Percentiles rank a stretch among this genome's conserved stretches.
phyloP scores from a whole-genome alignment of 2,329 filamentous ascomycete genomes.

The Neoascochyta sp. region DNA sequence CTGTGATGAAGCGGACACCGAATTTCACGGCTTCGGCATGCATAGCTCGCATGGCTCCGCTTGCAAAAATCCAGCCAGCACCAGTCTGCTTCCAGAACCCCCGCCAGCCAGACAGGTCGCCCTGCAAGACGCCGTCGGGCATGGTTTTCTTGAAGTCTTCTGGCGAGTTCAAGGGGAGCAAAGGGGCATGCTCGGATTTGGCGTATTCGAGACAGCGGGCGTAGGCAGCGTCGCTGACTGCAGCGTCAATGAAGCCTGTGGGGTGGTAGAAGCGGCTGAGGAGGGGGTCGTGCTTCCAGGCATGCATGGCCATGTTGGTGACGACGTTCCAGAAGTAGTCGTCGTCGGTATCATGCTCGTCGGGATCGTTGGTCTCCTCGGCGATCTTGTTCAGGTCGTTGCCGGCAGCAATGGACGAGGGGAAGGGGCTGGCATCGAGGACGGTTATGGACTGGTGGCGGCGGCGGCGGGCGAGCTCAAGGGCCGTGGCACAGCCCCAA shows the following conservation, averaged over 20 bases:
- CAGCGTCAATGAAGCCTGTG: slow-evolving; percentile 49
- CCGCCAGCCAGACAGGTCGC: slow-evolving; percentile 50
- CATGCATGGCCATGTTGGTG: slow-evolving; percentile 37
- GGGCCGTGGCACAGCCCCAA: slow-evolving; percentile 50
- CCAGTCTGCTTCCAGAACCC: slow-evolving; percentile 46
- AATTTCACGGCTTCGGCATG: slow-evolving; percentile 45
- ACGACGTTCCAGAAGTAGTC: slow-evolving; percentile 34
- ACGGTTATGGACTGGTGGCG: slow-evolving; percentile 47
- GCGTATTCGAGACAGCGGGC: slow-evolving; percentile 38
- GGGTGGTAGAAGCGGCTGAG: slow-evolving; percentile 46
- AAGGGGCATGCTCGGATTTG: slow-evolving; percentile 31
- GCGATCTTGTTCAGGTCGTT: slow-evolving; percentile 51
- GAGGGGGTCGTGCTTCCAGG: slow-evolving; percentile 44
- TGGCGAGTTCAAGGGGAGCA: slow-evolving; percentile 38
- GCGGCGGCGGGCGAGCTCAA: slow-evolving; percentile 48
- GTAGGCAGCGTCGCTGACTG: slow-evolving; percentile 40
- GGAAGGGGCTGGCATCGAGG: slow-evolving; percentile 44
- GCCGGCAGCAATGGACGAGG: slow-evolving; percentile 46
- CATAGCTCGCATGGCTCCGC: slow-evolving; percentile 47
- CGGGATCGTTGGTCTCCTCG: slow-evolving; percentile 32
- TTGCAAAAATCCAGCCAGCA: slow-evolving; percentile 55
- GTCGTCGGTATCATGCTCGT: slow-evolving; percentile 28
- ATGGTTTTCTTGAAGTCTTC: slow-evolving; percentile 51
- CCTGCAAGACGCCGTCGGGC: slow-evolving; percentile 51
- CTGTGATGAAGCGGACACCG: slow-evolving; percentile 49